Evolutionary conservation across 495 filamentous ascomycete species (phyloP).

Genomic region (Chaetomidium leptoderma): DNA sequence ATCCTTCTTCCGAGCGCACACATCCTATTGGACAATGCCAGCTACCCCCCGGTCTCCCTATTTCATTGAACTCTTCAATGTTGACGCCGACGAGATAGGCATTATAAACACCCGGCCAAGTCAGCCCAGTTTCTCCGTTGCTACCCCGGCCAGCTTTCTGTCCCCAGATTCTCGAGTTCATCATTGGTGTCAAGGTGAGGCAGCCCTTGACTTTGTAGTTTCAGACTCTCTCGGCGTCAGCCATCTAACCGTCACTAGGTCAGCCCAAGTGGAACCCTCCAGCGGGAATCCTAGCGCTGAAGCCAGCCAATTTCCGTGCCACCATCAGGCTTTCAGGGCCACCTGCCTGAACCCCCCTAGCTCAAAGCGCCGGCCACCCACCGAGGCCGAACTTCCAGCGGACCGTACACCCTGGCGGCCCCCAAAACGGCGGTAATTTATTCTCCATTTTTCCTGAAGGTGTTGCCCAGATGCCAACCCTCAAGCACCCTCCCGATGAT

Average conservation of each 20-base stretch:
- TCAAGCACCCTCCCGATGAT: conserved; percentile 36
- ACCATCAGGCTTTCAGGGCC: conserved; percentile 16
- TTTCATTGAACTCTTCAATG: background rate
- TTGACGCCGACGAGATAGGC: background rate
- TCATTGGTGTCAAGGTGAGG: background rate
- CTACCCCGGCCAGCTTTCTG: background rate
- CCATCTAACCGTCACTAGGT: conserved; percentile 15
- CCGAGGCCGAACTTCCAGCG: conserved; percentile 25
- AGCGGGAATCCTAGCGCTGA: conserved; percentile 8
- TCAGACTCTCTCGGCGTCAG: conserved; percentile 7
- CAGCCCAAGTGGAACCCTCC: conserved; percentile 19
- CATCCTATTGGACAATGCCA: background rate
- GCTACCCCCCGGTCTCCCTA: background rate
- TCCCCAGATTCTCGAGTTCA: background rate
- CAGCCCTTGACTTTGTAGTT: background rate
- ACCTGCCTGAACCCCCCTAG: conserved; percentile 15
- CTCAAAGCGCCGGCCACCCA: conserved; percentile 30
- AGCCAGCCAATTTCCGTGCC: conserved; percentile 29
- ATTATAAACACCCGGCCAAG: background rate
- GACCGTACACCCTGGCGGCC: conserved; percentile 9
- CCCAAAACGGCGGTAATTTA: conserved; percentile 24
- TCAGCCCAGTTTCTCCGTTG: background rate
- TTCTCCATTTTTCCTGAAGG: conserved; percentile 30
- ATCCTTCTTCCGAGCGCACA: background rate
- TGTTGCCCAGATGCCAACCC: conserved; percentile 36